Conservation (phyloP, 345 rosid species). For the Cardamine occulta region DNA sequence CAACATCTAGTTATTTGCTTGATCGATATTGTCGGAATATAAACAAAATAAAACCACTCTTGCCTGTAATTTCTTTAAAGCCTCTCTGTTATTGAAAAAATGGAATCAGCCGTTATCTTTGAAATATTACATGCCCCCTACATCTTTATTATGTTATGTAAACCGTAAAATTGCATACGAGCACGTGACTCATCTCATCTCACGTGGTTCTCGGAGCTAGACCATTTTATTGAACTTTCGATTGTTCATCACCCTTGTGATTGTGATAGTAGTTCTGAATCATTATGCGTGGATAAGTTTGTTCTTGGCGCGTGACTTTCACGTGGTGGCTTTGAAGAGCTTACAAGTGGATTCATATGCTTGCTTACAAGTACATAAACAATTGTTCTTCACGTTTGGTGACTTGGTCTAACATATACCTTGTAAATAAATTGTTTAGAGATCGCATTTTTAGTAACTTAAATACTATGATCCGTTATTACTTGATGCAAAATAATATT, state of each 20-base stretch:
- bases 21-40: conserved; percentile 2
- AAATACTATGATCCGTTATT: neutral
- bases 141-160: too few species aligned
- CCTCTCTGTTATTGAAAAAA: neutral
- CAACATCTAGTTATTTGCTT: neutral
- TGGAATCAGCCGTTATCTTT: neutral
- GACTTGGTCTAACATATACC: neutral
- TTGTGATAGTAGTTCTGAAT: neutral
- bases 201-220: conserved; percentile 39
- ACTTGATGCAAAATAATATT: neutral
- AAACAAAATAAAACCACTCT: neutral
- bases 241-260: conserved; percentile 34
- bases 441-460: neutral
- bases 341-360: conserved; percentile 27
- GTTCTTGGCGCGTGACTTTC: conserved; percentile 29
- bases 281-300: conserved; percentile 24
- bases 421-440: neutral
- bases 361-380: too few species aligned
- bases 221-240: conserved; percentile 16
- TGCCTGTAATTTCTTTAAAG: conserved; percentile 25
- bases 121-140: too few species aligned
- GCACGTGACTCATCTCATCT: conserved; percentile 32
- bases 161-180: conserved; percentile 13
- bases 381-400: neutral
- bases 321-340: neutral